Percentiles rank a stretch among this genome's conserved stretches.
phyloP scores from a whole-genome alignment of 1,284 basidiomycete genomes.

The Fomitopsis pinicola region DNA sequence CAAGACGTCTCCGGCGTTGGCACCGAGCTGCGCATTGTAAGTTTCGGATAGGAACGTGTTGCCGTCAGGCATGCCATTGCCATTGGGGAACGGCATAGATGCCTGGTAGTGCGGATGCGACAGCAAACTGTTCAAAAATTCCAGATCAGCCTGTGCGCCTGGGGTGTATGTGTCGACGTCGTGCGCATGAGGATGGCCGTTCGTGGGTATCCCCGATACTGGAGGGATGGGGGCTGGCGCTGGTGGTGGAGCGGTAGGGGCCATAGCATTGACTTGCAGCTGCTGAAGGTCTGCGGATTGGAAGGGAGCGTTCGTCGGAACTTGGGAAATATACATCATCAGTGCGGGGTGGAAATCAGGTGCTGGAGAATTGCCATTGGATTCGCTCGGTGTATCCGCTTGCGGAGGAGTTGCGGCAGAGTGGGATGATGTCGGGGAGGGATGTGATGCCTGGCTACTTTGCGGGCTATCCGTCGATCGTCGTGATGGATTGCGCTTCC shows the following conservation, averaged over 20 bases:
- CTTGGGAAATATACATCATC: conserved; percentile 39
- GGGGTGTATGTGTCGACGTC: neutral
- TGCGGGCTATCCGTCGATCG: conserved; percentile 7
- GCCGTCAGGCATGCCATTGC: neutral
- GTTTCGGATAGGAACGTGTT: neutral
- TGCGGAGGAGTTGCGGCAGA: conserved; percentile 12
- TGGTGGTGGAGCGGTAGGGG: neutral
- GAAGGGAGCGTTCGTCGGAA: conserved; percentile 29
- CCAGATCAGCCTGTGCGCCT: conserved; percentile 3
- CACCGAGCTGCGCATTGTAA: conserved; percentile 1
- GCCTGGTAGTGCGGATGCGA: conserved; percentile 4
- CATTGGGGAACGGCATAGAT: neutral
- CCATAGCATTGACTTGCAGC: conserved; percentile 6
- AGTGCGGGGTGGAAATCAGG: conserved; percentile 57
- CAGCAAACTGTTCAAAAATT: conserved; percentile 7
- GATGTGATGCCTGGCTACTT: conserved; percentile 8
- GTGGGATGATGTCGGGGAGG: conserved; percentile 8
- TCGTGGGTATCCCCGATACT: neutral
- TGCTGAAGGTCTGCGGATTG: conserved; percentile 21
- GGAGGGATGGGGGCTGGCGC: neutral
- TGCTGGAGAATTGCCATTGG: conserved; percentile 16
- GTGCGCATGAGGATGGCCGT: neutral
- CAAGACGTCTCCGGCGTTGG: conserved; percentile 16
- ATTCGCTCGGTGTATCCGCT: conserved; percentile 18
- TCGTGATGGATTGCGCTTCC: conserved; percentile 10